A percentile compares a stretch with the other conserved stretches of the same genome.
phyloP scores from a whole-genome alignment of 2,329 filamentous ascomycete species.

The Aureobasidium uvarum region DNA sequence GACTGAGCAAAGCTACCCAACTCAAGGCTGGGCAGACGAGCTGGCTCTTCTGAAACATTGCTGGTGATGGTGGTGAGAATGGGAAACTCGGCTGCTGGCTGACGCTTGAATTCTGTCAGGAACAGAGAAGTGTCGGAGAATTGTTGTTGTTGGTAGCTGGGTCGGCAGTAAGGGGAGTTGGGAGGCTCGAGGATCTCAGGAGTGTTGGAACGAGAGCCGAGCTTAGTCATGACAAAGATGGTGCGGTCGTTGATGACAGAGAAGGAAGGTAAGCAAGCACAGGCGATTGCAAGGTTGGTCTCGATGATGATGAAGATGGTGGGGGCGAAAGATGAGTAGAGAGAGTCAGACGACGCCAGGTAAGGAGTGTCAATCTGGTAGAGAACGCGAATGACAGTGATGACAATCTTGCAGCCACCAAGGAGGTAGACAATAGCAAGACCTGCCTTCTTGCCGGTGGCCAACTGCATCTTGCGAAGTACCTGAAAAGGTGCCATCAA shows the following conservation, averaged over 20 bases:
- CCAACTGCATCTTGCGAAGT: conserved; percentile 37
- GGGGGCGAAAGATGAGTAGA: neutral
- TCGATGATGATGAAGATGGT: conserved; percentile 18
- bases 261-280: conserved; percentile 16
- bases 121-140: conserved; percentile 17
- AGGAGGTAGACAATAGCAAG: conserved; percentile 40
- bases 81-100: neutral
- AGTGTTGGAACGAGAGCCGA: neutral
- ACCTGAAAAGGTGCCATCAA: conserved; percentile 39
- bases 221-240: conserved; percentile 7
- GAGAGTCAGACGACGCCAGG: neutral
- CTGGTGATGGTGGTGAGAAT: conserved; percentile 17
- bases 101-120: conserved; percentile 12
- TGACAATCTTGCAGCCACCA: conserved; percentile 35
- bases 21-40: conserved; percentile 17
- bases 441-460: conserved; percentile 36
- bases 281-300: conserved; percentile 15
- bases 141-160: conserved; percentile 3
- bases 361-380: conserved; percentile 15
- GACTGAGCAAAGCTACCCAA: conserved; percentile 10
- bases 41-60: neutral
- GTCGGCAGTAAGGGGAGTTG: conserved; percentile 6
- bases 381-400: conserved; percentile 6
- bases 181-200: conserved; percentile 6
- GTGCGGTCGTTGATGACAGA: conserved; percentile 2